phyloP scores from a whole-genome alignment of 2,329 filamentous ascomycete species.

The Xylariaceae sp. region DNA sequence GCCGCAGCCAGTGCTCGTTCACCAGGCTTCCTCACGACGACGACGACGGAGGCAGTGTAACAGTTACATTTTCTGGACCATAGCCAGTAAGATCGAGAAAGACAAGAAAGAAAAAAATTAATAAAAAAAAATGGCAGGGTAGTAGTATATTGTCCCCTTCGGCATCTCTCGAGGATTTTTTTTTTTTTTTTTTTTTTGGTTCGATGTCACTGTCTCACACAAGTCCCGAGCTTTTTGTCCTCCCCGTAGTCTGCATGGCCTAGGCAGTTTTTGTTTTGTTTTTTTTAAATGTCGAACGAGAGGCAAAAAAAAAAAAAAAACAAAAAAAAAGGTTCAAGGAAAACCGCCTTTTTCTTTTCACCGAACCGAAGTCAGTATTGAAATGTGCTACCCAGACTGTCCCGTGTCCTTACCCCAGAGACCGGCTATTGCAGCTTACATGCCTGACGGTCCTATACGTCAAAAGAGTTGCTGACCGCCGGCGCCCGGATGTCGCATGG shows the following conservation, averaged over 20 bases:
- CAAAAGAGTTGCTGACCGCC: conserved; percentile 9
- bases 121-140: neutral
- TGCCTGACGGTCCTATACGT: neutral
- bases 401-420: neutral
- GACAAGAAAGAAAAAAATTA: neutral
- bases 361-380: neutral
- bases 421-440: neutral
- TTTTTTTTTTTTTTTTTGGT: too few species aligned
- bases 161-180: neutral
- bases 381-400: too few species aligned
- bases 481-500: neutral
- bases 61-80: neutral
- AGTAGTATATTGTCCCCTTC: neutral
- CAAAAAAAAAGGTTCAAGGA: neutral
- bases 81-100: conserved; percentile 1
- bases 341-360: neutral
- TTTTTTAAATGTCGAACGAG: neutral
- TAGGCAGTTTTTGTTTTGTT: neutral
- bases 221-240: neutral
- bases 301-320: neutral
- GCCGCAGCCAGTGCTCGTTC: neutral
- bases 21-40: neutral
- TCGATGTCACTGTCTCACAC: conserved; percentile 2
- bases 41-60: conserved; percentile 2
- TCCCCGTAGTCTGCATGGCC: neutral